Conservation (phyloP, 805 yeast species). For the Dipodascus geniculatus region DNA sequence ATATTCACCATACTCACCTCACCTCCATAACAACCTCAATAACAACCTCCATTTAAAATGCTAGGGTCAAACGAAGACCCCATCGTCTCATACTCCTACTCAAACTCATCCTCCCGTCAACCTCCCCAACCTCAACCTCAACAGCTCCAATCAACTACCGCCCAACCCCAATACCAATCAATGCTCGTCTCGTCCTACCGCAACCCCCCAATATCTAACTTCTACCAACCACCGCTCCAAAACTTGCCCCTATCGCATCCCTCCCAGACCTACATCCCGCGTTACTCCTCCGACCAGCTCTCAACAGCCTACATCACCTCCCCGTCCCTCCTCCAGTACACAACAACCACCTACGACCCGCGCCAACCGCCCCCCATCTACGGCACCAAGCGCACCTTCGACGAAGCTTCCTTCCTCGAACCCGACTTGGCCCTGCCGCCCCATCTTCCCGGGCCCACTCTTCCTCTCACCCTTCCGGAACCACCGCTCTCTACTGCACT, state of each 20-base stretch:
- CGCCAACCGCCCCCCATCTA: neutral
- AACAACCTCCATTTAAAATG: no score
- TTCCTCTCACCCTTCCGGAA: constrained; percentile 27
- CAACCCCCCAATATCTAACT: neutral
- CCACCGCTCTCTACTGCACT: constrained; percentile 36
- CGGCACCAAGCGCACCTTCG: neutral
- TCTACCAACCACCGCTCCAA: neutral
- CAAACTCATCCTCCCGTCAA: neutral
- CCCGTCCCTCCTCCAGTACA: neutral
- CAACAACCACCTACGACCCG: neutral
- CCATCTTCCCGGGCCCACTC: constrained; percentile 3
- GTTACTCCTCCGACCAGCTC: neutral
- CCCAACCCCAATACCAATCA: neutral
- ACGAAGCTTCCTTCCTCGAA: neutral
- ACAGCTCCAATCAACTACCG: neutral
- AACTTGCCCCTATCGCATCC: neutral
- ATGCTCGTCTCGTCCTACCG: neutral
- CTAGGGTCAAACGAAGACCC: neutral
- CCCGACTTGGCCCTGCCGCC: neutral
- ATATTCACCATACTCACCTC: no score
- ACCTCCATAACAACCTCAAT: no score
- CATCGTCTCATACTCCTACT: neutral
- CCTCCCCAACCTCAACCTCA: neutral
- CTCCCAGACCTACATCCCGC: neutral
- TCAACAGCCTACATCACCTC: neutral